Conservation (phyloP, 805 yeast genomes). For the Soucietia sequanensis region DNA sequence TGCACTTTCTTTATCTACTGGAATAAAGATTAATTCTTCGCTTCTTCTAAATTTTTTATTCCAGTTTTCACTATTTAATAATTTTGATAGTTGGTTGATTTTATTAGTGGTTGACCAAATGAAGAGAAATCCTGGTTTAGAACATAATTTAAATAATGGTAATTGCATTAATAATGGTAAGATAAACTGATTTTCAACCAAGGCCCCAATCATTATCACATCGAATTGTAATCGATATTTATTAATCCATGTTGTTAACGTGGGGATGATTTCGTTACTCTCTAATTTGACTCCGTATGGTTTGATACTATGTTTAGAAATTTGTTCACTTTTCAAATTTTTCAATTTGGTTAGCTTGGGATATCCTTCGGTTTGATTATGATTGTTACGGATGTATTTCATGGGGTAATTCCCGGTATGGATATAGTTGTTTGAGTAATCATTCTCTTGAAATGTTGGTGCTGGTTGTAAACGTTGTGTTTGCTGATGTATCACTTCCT, state of each 20-base stretch:
- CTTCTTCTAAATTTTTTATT: conserved; percentile 75
- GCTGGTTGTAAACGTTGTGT: too few species aligned
- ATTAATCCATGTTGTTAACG: conserved; percentile 60
- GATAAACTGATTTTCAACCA: conserved; percentile 70
- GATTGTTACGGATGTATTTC: conserved; percentile 60
- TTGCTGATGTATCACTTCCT: too few species aligned
- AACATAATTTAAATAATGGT: conserved; percentile 70
- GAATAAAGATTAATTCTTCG: conserved; percentile 84
- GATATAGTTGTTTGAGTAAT: conserved; percentile 68
- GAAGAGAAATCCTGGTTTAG: conserved; percentile 83
- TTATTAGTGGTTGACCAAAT: conserved; percentile 84
- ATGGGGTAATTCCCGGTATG: conserved; percentile 65
- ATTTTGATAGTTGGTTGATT: conserved; percentile 58
- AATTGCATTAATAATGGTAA: conserved; percentile 59
- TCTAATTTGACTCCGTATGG: conserved; percentile 66
- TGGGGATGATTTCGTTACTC: conserved; percentile 52
- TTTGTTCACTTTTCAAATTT: conserved; percentile 61
- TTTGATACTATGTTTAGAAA: conserved; percentile 48
- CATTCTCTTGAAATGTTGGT: too few species aligned
- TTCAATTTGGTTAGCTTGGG: conserved; percentile 76
- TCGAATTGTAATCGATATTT: conserved; percentile 67
- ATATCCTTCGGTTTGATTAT: conserved; percentile 74
- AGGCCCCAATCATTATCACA: conserved; percentile 88
- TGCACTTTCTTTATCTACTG: conserved; percentile 62
- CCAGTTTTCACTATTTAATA: conserved; percentile 50